phyloP scores from a whole-genome alignment of 2,329 filamentous ascomycete genomes.

The Aspergillus candidus region DNA sequence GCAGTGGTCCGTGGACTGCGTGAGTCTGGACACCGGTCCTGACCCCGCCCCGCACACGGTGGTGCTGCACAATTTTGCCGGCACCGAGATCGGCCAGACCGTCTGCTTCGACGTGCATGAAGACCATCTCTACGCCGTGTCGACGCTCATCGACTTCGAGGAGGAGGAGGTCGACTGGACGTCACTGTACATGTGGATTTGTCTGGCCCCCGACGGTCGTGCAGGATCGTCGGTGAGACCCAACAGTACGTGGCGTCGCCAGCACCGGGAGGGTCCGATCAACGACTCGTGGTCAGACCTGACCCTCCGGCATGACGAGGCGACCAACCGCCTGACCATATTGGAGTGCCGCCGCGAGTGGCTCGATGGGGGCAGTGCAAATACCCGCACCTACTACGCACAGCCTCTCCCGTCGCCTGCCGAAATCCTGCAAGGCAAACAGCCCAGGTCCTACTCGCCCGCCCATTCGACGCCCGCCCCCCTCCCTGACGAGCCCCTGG shows the following conservation, averaged over 20 bases:
- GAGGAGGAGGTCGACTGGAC: slow-evolving; percentile 60
- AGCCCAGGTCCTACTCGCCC: slow-evolving; percentile 1
- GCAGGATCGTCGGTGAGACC: slow-evolving; percentile 36
- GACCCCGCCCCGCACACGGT: slow-evolving; percentile 43
- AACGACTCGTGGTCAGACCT: slow-evolving; percentile 69
- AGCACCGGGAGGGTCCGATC: slow-evolving; percentile 63
- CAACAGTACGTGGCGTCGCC: slow-evolving; percentile 58
- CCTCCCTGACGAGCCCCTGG: slow-evolving; percentile 24
- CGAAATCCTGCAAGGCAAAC: slow-evolving; percentile 17
- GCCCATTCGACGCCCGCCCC: slow-evolving; percentile 10
- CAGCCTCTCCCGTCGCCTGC: slow-evolving; percentile 31
- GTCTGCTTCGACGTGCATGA: slow-evolving; percentile 67
- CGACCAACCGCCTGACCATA: slow-evolving; percentile 53
- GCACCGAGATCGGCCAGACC: slow-evolving; percentile 59
- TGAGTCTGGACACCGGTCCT: slow-evolving; percentile 39
- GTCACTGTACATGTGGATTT: slow-evolving; percentile 63
- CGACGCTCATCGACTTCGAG: slow-evolving; percentile 58
- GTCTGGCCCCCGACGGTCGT: slow-evolving; percentile 49
- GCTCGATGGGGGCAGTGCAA: slow-evolving; percentile 51
- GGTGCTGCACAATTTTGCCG: slow-evolving; percentile 54
- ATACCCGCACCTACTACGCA: slow-evolving; percentile 61
- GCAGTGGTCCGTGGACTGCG: slow-evolving; percentile 58
- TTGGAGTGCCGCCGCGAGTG: slow-evolving; percentile 67
- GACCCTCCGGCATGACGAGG: slow-evolving; percentile 55
- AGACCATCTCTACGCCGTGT: slow-evolving; percentile 62